Evolutionary conservation across 2,329 filamentous ascomycete species (phyloP), one percentile per base, ranked within the genome.

Genomic region (Trichoderma endophyticum): DNA sequence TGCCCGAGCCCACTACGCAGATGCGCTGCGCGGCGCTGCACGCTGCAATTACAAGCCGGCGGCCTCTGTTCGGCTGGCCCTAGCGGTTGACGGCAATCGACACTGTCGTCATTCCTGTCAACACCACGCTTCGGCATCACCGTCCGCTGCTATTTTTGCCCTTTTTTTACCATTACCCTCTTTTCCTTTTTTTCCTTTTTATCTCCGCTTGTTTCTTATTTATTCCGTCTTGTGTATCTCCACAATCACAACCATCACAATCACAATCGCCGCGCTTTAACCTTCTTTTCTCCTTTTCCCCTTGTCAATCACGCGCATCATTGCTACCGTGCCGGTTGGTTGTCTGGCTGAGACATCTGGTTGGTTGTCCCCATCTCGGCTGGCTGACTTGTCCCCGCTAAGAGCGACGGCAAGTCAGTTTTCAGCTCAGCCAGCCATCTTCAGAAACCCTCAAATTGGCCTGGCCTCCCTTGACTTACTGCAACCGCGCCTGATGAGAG

Each of bases 101-200:
- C 24, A 48, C 36, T 48, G 21, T 14, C 15, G 39, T 66, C 43
- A 56, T 51, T 65, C 9, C 63, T 18, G 51, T 54, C 43, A 61
- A 30, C 57, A 61, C 57, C 66, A 62, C 9, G 63, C 61, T 56
- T 71, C 60, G 69, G 69, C 61, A 71, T 72, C 65, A 69, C 64
- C 65, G 56, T 60, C 11, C 15, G 39, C 26, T 64, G 43, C 59
- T 28, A 21, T 66, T 51, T 71, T 26, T 26, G 54, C 30, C 39
- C 43, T 64, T 34, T n/a, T 21, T 64, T 34, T 15, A 36, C 34
- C 34, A 3, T 36, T 36, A 36, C 34, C 34, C 4, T n/a, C 3
- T 9, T 30, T 26, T 43, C 48, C 18, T 11, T 63, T 43, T 32
- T 32, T 39, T n/a, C 15, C 30, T 34, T 34, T 30, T 60, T 34